Conservation (phyloP, 345 rosid species). For the Corchorus olitorius region DNA sequence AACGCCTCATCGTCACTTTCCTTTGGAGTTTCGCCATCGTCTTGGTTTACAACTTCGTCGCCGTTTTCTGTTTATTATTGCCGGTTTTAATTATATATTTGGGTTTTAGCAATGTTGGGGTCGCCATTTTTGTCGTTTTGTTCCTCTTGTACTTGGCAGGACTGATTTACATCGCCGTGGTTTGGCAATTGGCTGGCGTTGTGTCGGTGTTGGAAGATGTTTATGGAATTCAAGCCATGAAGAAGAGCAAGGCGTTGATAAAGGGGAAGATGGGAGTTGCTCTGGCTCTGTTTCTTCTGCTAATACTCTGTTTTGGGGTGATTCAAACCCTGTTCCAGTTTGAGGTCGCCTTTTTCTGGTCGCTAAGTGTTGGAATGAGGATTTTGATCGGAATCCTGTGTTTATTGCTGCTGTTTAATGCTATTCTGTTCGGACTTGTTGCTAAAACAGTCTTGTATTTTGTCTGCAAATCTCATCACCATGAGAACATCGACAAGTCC, state of each 20-base stretch:
- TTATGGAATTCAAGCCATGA: conserved; percentile 50
- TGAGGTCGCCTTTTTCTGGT: conserved; percentile 18
- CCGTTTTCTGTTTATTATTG: background rate
- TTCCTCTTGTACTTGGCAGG: conserved; percentile 26
- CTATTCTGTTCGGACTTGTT: conserved; percentile 42
- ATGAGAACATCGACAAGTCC: conserved; percentile 45
- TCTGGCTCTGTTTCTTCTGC: conserved; percentile 22
- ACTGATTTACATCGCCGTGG: conserved; percentile 40
- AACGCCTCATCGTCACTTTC: conserved; percentile 50
- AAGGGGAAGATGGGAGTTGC: conserved; percentile 44
- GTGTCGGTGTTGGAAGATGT: conserved; percentile 57
- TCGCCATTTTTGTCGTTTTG: background rate
- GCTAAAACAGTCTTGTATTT: conserved; percentile 52
- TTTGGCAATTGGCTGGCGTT: conserved; percentile 57
- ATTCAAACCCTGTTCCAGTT: conserved; percentile 18
- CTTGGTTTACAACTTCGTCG: conserved; percentile 31
- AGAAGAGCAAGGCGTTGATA: conserved; percentile 40
- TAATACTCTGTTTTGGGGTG: conserved; percentile 13
- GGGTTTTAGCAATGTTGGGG: background rate
- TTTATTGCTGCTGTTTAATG: conserved; percentile 29
- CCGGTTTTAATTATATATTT: background rate
- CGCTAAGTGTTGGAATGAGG: background rate
- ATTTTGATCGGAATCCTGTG: conserved; percentile 34
- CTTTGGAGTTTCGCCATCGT: conserved; percentile 34
- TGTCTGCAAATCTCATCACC: conserved; percentile 61